A percentile compares a stretch with the other conserved stretches of the same genome.
Conservation (phyloP, 192 early-diverging fungal genomes). For the Entomortierella chlamydospora region DNA sequence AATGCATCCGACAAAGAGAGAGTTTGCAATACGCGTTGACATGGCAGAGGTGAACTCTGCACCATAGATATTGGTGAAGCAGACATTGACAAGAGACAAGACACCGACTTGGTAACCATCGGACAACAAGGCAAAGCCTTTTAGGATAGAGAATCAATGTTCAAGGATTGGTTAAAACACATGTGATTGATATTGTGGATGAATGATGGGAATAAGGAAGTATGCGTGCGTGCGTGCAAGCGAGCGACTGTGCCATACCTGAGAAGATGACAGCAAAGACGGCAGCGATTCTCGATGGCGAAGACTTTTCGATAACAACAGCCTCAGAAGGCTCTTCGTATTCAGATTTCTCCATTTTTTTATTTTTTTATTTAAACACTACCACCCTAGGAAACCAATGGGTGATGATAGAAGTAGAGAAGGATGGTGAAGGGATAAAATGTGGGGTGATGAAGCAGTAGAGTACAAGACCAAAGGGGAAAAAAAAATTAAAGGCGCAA, state of each 20-base stretch:
- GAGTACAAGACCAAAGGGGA: background rate
- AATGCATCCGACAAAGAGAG: slow-evolving; percentile 63
- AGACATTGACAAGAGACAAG: slow-evolving; percentile 61
- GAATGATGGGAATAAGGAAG: background rate
- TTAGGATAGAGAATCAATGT: no score
- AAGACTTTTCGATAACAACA: slow-evolving; percentile 9
- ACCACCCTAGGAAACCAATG: background rate
- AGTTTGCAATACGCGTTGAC: slow-evolving; percentile 60
- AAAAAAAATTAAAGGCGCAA: slow-evolving; percentile 1
- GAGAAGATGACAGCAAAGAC: slow-evolving; percentile 52
- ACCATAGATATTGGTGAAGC: slow-evolving; percentile 59
- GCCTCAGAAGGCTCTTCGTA: slow-evolving; percentile 16
- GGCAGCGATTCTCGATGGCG: slow-evolving; percentile 21
- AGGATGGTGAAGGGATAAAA: background rate
- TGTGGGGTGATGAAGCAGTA: background rate
- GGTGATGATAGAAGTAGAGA: background rate
- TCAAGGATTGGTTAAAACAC: no score
- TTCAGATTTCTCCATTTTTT: slow-evolving; percentile 11
- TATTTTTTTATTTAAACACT: background rate
- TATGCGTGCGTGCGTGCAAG: no score
- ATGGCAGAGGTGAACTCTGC: slow-evolving; percentile 44
- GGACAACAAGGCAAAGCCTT: slow-evolving; percentile 59
- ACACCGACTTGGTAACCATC: slow-evolving; percentile 69
- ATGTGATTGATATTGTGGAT: background rate
- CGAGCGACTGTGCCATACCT: slow-evolving; percentile 19